Conservation (phyloP, 805 yeast genomes). For the Ogataea zsoltii region DNA sequence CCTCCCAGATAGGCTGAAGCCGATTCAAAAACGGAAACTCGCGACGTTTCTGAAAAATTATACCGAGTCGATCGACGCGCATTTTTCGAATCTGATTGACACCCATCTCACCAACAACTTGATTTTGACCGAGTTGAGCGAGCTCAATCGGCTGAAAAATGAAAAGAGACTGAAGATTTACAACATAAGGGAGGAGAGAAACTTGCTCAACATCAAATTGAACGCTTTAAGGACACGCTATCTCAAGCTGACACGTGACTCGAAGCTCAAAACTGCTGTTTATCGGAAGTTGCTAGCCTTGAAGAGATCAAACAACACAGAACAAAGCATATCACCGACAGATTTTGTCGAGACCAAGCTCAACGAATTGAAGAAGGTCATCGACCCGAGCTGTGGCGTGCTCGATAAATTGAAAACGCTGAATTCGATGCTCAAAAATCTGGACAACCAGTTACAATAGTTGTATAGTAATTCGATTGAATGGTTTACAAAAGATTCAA, state of each 20-base stretch:
- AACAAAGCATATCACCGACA: not conserved
- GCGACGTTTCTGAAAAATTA: constrained; percentile 26
- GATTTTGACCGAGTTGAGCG: constrained; percentile 31
- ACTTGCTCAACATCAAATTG: constrained; percentile 21
- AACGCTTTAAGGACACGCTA: constrained; percentile 20
- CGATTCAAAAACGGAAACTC: constrained; percentile 20
- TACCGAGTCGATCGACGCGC: constrained; percentile 22
- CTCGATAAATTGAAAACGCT: constrained; percentile 30
- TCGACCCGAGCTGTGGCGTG: constrained; percentile 29
- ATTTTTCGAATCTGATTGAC: constrained; percentile 38
- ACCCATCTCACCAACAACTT: constrained; percentile 36
- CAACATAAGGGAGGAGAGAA: constrained; percentile 29
- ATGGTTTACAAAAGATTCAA: not conserved
- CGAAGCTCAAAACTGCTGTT: constrained; percentile 14
- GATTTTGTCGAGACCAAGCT: constrained; percentile 20
- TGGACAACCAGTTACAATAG: constrained; percentile 5
- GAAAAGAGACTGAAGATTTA: constrained; percentile 32
- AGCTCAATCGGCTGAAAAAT: constrained; percentile 31
- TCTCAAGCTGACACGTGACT: constrained; percentile 15
- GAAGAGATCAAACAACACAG: not conserved
- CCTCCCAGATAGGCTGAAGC: constrained; percentile 15
- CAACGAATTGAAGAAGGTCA: constrained; percentile 17
- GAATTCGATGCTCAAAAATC: constrained; percentile 25
- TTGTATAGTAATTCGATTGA: not conserved
- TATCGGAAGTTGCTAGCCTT: constrained; percentile 19